phyloP scores from a whole-genome alignment of 805 yeast genomes.

The Starmerella stigmatis region DNA sequence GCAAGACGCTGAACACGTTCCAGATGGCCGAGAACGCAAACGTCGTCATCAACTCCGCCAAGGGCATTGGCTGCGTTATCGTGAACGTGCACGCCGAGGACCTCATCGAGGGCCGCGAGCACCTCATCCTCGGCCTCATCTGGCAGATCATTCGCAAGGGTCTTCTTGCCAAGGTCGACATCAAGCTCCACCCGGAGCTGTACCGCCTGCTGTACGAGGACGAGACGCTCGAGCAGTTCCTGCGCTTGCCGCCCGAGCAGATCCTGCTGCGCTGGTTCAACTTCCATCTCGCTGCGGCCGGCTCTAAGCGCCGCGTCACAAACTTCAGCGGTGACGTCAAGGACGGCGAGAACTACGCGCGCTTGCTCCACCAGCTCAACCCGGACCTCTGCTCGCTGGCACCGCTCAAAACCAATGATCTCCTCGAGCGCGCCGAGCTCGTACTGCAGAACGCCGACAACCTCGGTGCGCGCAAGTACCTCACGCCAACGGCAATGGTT shows the following conservation, averaged over 20 bases:
- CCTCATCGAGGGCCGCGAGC: conserved; percentile 93
- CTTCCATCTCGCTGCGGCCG: conserved; percentile 87
- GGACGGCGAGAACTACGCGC: conserved; percentile 93
- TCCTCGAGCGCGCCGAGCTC: conserved; percentile 76
- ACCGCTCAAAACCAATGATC: conserved; percentile 70
- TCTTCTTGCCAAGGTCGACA: conserved; percentile 84
- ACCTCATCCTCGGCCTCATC: conserved; percentile 83
- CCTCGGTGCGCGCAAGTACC: conserved; percentile 83
- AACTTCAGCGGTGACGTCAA: conserved; percentile 81
- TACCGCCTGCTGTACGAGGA: conserved; percentile 91
- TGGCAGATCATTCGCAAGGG: conserved; percentile 99
- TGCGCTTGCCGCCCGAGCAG: conserved; percentile 95
- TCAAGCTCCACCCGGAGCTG: conserved; percentile 90
- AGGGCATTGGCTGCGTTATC: conserved; percentile 96
- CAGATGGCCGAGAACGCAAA: conserved; percentile 95
- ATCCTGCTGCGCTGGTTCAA: conserved; percentile 95
- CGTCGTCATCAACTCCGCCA: conserved; percentile 94
- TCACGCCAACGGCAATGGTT: conserved; percentile 85
- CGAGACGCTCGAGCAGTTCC: conserved; percentile 92
- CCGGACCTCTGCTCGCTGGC: conserved; percentile 71
- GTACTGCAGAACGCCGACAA: conserved; percentile 79
- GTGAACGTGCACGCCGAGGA: conserved; percentile 97
- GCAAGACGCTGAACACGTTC: conserved; percentile 78
- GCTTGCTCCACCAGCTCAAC: conserved; percentile 75
- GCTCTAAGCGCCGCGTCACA: conserved; percentile 71